These are phyloP conservation scores for Trematosphaeria pertusa DNA, from an alignment of 2,329 filamentous ascomycete genomes.

Conservation along the genomic window DNA sequence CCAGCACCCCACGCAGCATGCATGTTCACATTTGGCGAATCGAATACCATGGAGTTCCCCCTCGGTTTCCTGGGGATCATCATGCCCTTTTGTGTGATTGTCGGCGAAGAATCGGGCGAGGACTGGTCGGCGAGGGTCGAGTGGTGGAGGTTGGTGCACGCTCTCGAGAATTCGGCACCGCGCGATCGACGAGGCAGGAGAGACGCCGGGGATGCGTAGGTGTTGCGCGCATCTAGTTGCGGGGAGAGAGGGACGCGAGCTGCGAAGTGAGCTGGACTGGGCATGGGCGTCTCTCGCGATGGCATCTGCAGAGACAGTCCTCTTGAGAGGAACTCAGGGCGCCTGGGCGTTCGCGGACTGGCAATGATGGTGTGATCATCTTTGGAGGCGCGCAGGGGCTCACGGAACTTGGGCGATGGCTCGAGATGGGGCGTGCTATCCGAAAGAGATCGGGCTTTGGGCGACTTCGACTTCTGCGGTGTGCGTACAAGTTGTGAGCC, in stretches of 20 bases:
- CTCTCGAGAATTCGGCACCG: slow-evolving; percentile 90
- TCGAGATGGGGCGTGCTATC: slow-evolving; percentile 53
- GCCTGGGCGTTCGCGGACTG: slow-evolving; percentile 68
- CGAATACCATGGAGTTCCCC: slow-evolving; percentile 54
- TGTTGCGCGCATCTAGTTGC: slow-evolving; percentile 82
- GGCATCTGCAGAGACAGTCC: slow-evolving; percentile 77
- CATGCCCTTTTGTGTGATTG: slow-evolving; percentile 73
- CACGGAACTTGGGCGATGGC: slow-evolving; percentile 55
- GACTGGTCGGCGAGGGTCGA: slow-evolving; percentile 89
- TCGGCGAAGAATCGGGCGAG: slow-evolving; percentile 89
- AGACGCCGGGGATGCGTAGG: slow-evolving; percentile 85
- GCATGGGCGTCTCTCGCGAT: slow-evolving; percentile 55
- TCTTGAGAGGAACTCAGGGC: slow-evolving; percentile 67
- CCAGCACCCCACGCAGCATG: slow-evolving; percentile 69
- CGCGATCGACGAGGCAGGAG: slow-evolving; percentile 88
- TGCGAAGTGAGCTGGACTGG: slow-evolving; percentile 58
- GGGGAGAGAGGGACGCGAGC: slow-evolving; percentile 78
- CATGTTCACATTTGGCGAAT: slow-evolving; percentile 69
- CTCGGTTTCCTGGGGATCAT: slow-evolving; percentile 63
- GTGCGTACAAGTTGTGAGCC: slow-evolving; percentile 31
- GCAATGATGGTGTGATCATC: slow-evolving; percentile 54
- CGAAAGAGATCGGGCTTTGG: slow-evolving; percentile 54
- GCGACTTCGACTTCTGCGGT: slow-evolving; percentile 45
- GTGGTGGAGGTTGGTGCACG: slow-evolving; percentile 93
- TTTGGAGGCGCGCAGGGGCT: slow-evolving; percentile 48